Percentiles rank a stretch among this genome's conserved stretches.
Conservation (phyloP, 495 filamentous ascomycete species). For the Hypomontagnella monticulosa region DNA sequence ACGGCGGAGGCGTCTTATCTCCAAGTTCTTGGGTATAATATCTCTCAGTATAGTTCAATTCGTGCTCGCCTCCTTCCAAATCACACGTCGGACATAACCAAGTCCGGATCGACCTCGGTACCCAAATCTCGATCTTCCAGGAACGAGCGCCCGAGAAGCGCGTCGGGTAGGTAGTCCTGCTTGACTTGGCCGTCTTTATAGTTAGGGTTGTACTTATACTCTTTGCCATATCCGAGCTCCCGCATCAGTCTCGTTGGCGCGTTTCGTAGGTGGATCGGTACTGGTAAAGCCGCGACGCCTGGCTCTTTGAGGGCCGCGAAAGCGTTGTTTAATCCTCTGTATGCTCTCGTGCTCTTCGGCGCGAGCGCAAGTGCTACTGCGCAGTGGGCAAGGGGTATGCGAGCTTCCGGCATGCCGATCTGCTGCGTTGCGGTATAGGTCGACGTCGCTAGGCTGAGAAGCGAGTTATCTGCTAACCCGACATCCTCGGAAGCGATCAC, state of each 20-base stretch:
- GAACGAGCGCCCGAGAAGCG: constrained; percentile 73
- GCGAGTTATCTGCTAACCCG: constrained; percentile 86
- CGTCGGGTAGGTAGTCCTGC: constrained; percentile 89
- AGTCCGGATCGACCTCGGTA: constrained; percentile 72
- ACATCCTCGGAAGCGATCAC: constrained; percentile 93
- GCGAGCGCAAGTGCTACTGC: constrained; percentile 83
- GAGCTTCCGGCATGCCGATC: constrained; percentile 92
- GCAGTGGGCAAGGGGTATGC: constrained; percentile 90
- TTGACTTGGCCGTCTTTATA: constrained; percentile 83
- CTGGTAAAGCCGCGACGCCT: constrained; percentile 77
- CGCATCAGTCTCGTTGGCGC: constrained; percentile 93
- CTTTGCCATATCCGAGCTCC: constrained; percentile 86
- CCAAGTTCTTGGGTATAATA: neutral
- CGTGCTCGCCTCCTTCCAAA: neutral
- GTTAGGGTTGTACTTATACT: constrained; percentile 97
- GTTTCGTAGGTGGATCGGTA: constrained; percentile 90
- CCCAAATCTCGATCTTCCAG: constrained; percentile 87
- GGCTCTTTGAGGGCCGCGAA: constrained; percentile 78
- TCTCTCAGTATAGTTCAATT: neutral
- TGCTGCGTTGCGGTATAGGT: constrained; percentile 86
- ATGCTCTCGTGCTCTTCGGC: constrained; percentile 86
- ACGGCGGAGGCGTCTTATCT: neutral
- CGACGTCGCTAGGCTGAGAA: constrained; percentile 84
- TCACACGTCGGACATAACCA: constrained; percentile 49
- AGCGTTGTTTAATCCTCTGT: constrained; percentile 82